Conservation (phyloP, 2,329 filamentous ascomycete species). For the Venturia asperata region DNA sequence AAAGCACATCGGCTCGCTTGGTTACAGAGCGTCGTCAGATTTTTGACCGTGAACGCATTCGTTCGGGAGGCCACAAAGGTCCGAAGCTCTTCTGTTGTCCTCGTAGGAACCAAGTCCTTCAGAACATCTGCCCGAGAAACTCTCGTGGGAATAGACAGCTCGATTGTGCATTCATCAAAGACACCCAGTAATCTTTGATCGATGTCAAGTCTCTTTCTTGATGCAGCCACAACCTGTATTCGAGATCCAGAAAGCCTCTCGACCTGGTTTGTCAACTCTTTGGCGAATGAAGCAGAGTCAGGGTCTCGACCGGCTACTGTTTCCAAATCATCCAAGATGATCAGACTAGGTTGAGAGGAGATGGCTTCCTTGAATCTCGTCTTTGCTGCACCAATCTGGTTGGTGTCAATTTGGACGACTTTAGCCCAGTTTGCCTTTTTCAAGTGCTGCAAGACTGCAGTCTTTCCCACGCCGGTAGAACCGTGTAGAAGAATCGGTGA, state of each 20-base stretch:
- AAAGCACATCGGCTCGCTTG: conserved; percentile 37
- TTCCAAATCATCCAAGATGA: conserved; percentile 74
- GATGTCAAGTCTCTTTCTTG: conserved; percentile 65
- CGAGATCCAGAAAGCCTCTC: conserved; percentile 48
- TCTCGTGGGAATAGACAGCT: conserved; percentile 70
- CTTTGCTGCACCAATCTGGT: conserved; percentile 48
- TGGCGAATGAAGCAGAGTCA: conserved; percentile 32
- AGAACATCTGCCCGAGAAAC: conserved; percentile 67
- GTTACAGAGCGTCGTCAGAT: conserved; percentile 60
- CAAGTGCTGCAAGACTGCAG: conserved; percentile 62
- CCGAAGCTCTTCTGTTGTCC: conserved; percentile 48
- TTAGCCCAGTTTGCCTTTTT: conserved; percentile 61
- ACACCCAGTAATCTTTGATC: conserved; percentile 63
- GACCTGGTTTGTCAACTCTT: conserved; percentile 46
- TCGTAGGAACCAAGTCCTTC: conserved; percentile 48
- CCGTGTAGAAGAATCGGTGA: conserved; percentile 69
- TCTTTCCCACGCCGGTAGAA: conserved; percentile 67
- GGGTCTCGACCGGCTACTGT: conserved; percentile 56
- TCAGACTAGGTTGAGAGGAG: conserved; percentile 63
- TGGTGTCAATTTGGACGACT: conserved; percentile 52
- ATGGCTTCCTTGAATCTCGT: conserved; percentile 65
- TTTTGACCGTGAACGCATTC: conserved; percentile 78
- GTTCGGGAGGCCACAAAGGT: conserved; percentile 63
- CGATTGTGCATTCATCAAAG: conserved; percentile 56
- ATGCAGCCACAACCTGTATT: conserved; percentile 69